Base-by-base conservation (phyloP, 2,329 filamentous ascomycete genomes). In the Verticillium alfalfae region DNA sequence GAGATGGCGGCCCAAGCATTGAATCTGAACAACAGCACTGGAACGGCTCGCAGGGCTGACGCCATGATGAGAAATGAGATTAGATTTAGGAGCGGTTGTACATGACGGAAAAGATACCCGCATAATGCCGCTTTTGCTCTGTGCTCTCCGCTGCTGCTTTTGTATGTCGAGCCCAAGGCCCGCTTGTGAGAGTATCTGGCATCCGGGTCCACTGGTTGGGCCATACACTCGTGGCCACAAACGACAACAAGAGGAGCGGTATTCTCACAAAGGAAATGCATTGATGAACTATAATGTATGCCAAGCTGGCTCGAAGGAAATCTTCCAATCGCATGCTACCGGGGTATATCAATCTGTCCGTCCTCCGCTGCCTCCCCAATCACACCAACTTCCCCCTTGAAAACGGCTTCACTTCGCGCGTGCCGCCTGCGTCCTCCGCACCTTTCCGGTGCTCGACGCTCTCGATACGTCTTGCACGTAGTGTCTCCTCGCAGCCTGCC, bases 51-150 rank as follows among this genome's bases (percentile, higher is more conserved):
- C n/a, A 18, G n/a, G 45, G 45, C 45, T n/a, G 45, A 49, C 26
- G n/a, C 45, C 18, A 22, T 49, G 45, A 49, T 22, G 45, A 49
- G 45, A 26, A 36, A 58, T 60, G 64, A 59, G 31, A 61, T 31
- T 62, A 60, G 63, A 64, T 56, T 60, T 63, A 58, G 57, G 60
- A 62, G 60, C 63, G 64, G 58, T 61, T 57, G 62, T 64, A 61
- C 62, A 64, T 60, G 57, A 64, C 61, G 60, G 58, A 65, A 62
- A 64, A 65, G 64, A 65, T 65, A 65, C 62, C 62, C 62, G 62
- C 57, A 62, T 60, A 52, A 60, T 45, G 62, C 45, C 54, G 26
- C 54, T 34, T 9, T n/a, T 7, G n/a, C 34, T n/a, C 8, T 7
- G 26, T 31, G 26, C 26, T 31, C 26, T 31, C 5, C 26, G 26